These are phyloP conservation scores for Aspergillus fischeri DNA, from an alignment of 2,329 filamentous ascomycete species.

Conservation along the genomic window DNA sequence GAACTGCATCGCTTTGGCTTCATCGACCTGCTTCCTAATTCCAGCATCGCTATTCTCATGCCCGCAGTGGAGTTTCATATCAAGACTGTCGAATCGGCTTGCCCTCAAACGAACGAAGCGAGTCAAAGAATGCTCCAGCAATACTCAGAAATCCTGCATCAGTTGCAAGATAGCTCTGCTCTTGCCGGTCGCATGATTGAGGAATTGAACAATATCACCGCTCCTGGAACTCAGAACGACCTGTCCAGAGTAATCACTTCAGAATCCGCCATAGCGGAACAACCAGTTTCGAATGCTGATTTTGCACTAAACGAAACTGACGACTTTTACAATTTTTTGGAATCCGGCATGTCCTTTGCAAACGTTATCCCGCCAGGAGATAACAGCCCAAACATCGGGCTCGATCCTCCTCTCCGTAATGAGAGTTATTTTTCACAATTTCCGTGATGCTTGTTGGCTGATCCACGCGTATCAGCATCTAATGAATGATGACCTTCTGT, in stretches of 20 bases:
- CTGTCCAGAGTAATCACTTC: neutral
- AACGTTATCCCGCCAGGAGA: neutral
- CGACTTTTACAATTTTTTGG: neutral
- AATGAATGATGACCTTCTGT: neutral
- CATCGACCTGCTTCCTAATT: neutral
- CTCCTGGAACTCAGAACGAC: neutral
- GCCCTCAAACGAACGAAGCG: neutral
- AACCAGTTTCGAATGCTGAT: neutral
- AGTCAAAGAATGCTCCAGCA: neutral
- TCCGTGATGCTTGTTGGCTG: neutral
- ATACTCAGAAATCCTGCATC: neutral
- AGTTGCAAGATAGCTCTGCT: neutral
- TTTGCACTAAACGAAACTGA: neutral
- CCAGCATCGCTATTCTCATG: neutral
- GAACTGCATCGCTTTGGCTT: neutral
- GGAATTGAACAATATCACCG: neutral
- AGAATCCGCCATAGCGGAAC: neutral
- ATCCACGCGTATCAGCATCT: neutral
- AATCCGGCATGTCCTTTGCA: neutral
- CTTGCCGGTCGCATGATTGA: neutral
- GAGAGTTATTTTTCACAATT: neutral
- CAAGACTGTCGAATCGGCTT: neutral
- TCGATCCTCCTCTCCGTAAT: neutral
- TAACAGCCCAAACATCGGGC: neutral
- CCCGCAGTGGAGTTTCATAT: neutral